Percentiles rank a stretch among this genome's conserved stretches.
Conservation (phyloP, 371 early-diverging fungal genomes). For the Mucor plumbeus region DNA sequence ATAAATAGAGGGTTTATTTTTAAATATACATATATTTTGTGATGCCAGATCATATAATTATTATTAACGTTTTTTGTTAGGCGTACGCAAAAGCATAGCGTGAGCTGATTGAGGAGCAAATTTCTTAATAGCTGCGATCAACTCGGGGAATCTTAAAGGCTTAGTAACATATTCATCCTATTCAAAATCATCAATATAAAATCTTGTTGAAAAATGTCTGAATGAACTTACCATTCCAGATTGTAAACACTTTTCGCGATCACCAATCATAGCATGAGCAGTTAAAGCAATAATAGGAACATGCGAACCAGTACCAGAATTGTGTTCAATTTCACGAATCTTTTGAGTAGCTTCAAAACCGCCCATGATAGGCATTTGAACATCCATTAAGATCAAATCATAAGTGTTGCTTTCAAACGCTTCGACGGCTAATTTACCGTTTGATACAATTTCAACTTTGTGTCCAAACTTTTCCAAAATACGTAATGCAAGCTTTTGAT, state of each 20-base stretch:
- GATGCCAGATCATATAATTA: no score
- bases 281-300: slow-evolving; percentile 81
- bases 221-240: slow-evolving; percentile 69
- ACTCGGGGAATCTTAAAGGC: slow-evolving; percentile 65
- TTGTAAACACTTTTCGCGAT: slow-evolving; percentile 75
- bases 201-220: background rate
- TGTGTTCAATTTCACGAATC: slow-evolving; percentile 70
- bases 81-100: slow-evolving; percentile 18
- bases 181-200: background rate
- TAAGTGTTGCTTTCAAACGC: slow-evolving; percentile 61
- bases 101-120: slow-evolving; percentile 45
- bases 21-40: no score
- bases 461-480: slow-evolving; percentile 79
- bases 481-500: slow-evolving; percentile 79
- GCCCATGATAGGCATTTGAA: slow-evolving; percentile 81
- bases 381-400: slow-evolving; percentile 82
- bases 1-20: no score
- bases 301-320: slow-evolving; percentile 47
- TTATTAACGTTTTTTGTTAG: slow-evolving; percentile 11
- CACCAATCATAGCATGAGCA: slow-evolving; percentile 83
- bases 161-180: slow-evolving; percentile 80
- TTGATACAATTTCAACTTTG: slow-evolving; percentile 71
- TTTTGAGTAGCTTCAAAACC: slow-evolving; percentile 78
- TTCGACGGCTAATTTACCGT: slow-evolving; percentile 80
- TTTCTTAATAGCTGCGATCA: slow-evolving; percentile 70